Evolutionary conservation across 305 asterid genomes (phyloP).

Genomic region (Fraxinus paxiana): DNA sequence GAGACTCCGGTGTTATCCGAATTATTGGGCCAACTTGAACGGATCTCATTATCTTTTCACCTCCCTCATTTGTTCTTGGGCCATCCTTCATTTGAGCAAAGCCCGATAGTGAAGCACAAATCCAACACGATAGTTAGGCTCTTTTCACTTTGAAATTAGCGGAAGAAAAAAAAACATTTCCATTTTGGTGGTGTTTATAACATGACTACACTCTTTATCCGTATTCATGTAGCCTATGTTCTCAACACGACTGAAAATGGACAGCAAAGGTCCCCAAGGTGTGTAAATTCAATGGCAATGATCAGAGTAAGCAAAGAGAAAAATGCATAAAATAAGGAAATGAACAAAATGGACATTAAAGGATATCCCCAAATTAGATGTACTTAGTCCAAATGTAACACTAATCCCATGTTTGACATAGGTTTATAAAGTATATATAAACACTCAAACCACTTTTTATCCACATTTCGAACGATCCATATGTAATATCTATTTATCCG

Average conservation of each 20-base stretch:
- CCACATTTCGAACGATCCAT: not conserved
- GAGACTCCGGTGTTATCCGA: not conserved
- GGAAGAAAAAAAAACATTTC: not conserved
- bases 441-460: not conserved
- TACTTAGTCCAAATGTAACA: not conserved
- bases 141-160: not conserved
- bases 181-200: not conserved
- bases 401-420: not conserved
- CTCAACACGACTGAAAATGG: not conserved
- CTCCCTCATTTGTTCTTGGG: not conserved
- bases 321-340: not conserved
- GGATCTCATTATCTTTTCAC: not conserved
- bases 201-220: not conserved
- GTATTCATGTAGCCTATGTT: not conserved
- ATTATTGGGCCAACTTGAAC: not conserved
- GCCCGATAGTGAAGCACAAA: not conserved
- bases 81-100: not conserved
- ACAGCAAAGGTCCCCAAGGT: not conserved
- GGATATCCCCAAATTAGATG: not conserved
- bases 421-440: not conserved
- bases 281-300: not conserved
- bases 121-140: not conserved
- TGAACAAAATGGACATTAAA: not conserved
- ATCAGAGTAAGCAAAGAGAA: not conserved
- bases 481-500: not conserved